phyloP scores from a whole-genome alignment of 441 rosid species.

The Manihot esculenta region DNA sequence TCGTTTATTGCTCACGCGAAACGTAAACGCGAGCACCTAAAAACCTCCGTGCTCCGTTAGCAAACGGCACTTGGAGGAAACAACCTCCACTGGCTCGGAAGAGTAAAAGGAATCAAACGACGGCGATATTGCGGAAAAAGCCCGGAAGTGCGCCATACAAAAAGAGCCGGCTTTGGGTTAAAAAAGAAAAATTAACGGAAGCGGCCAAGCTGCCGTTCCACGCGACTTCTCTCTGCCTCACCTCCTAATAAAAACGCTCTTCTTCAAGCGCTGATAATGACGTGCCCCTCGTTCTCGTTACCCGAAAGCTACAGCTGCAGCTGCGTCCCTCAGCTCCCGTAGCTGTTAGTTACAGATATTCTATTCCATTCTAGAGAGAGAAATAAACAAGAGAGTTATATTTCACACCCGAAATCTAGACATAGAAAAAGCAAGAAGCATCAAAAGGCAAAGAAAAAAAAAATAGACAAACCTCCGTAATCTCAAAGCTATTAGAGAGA shows the following conservation, averaged over 20 bases:
- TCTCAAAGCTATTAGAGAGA: constrained; percentile 32
- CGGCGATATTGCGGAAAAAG: background rate
- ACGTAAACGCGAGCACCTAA: constrained; percentile 5
- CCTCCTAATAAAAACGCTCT: background rate
- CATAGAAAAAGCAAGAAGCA: background rate
- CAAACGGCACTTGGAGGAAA: constrained; percentile 7
- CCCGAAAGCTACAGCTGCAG: constrained; percentile 34
- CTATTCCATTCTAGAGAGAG: constrained; percentile 12
- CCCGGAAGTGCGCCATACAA: background rate
- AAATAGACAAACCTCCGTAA: constrained; percentile 30
- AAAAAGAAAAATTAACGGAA: background rate
- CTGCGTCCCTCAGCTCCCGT: constrained; percentile 26
- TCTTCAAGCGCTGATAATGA: background rate
- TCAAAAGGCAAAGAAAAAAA: background rate
- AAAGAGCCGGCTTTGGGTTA: constrained; percentile 3
- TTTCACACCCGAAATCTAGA: background rate
- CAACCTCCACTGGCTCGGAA: background rate
- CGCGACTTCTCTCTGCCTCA: background rate
- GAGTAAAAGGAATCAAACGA: background rate
- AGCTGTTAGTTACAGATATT: constrained; percentile 3
- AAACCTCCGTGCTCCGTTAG: constrained; percentile 12
- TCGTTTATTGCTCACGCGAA: background rate
- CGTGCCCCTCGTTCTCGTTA: constrained; percentile 9
- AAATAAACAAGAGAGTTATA: background rate
- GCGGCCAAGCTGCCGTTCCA: background rate